These are phyloP conservation scores for Leptographium wingfieldii DNA, from an alignment of 2,329 filamentous ascomycete species.

Conservation along the genomic window DNA sequence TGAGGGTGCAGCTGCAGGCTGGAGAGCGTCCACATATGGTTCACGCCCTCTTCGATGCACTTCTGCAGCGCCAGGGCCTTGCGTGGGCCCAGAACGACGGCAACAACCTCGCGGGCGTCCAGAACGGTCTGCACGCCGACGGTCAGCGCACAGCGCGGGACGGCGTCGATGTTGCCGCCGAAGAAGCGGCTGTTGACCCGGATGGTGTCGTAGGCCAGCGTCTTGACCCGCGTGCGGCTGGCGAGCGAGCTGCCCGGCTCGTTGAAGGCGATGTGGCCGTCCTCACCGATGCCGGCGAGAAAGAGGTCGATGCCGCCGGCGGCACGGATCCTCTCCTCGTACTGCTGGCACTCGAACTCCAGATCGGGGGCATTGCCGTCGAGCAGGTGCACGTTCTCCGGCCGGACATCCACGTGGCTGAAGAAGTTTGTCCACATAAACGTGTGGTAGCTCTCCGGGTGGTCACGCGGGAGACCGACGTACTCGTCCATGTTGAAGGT, in stretches of 20 bases:
- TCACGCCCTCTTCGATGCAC: conserved; percentile 61
- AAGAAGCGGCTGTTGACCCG: conserved; percentile 66
- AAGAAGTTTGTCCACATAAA: conserved; percentile 81
- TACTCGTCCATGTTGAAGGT: conserved; percentile 65
- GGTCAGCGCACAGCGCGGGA: conserved; percentile 59
- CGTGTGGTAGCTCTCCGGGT: conserved; percentile 66
- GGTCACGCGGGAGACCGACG: conserved; percentile 57
- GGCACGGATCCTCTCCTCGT: conserved; percentile 56
- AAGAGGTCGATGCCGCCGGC: conserved; percentile 66
- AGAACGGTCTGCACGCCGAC: conserved; percentile 43
- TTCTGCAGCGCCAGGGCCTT: conserved; percentile 61
- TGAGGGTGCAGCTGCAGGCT: conserved; percentile 60
- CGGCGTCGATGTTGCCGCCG: conserved; percentile 48
- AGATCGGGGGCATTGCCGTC: conserved; percentile 60
- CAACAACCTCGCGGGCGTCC: conserved; percentile 60
- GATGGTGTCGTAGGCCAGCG: conserved; percentile 65
- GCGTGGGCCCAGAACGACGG: conserved; percentile 60
- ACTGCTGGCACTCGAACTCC: conserved; percentile 56
- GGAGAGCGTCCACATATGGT: conserved; percentile 72
- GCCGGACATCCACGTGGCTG: conserved; percentile 57
- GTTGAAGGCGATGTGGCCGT: conserved; percentile 74
- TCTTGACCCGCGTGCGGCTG: conserved; percentile 63
- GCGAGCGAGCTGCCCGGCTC: conserved; percentile 61
- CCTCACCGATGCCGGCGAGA: conserved; percentile 62
- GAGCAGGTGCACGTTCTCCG: conserved; percentile 58